Evolutionary conservation across 495 filamentous ascomycete species (phyloP).

Genomic region (Penicillium canescens): DNA sequence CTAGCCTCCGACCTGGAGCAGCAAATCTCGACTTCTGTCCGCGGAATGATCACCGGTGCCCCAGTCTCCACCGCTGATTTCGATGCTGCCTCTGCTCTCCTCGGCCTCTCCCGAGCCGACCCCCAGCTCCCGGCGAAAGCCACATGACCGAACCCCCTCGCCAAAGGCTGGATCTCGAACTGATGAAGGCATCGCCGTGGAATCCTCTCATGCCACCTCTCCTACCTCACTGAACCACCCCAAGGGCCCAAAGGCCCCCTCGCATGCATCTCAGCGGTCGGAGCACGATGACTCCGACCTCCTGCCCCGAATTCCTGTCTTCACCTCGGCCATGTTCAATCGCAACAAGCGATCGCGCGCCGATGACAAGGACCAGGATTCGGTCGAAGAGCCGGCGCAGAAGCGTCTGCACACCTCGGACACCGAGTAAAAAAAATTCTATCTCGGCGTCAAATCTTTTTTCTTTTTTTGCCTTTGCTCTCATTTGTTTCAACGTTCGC

Average conservation of each 20-base stretch:
- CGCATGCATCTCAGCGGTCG: background rate
- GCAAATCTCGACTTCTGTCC: background rate
- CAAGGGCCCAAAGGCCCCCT: background rate
- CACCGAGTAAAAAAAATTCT: slow-evolving; percentile 5
- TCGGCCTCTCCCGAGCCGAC: slow-evolving; percentile 5
- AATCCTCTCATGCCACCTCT: slow-evolving; percentile 5
- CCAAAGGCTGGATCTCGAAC: slow-evolving; percentile 4
- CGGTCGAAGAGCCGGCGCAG: slow-evolving; percentile 7
- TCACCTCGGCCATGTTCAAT: background rate
- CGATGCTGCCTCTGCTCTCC: slow-evolving; percentile 18
- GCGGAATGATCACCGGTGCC: slow-evolving; percentile 1
- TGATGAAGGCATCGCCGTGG: slow-evolving; percentile 4
- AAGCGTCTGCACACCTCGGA: slow-evolving; percentile 14
- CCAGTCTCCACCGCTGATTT: slow-evolving; percentile 4
- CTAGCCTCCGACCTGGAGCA: background rate
- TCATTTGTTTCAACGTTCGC: slow-evolving; percentile 1
- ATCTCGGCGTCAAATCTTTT: background rate
- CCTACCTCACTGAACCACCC: background rate
- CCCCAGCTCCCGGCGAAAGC: background rate
- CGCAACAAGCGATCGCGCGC: slow-evolving; percentile 14
- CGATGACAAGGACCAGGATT: slow-evolving; percentile 3
- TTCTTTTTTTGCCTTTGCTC: slow-evolving; percentile 1
- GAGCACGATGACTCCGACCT: background rate
- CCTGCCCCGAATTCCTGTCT: slow-evolving; percentile 1
- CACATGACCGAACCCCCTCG: background rate